Evolutionary conservation across 176 grass and related monocot genomes (phyloP).

Genomic region (Ananas comosus): DNA sequence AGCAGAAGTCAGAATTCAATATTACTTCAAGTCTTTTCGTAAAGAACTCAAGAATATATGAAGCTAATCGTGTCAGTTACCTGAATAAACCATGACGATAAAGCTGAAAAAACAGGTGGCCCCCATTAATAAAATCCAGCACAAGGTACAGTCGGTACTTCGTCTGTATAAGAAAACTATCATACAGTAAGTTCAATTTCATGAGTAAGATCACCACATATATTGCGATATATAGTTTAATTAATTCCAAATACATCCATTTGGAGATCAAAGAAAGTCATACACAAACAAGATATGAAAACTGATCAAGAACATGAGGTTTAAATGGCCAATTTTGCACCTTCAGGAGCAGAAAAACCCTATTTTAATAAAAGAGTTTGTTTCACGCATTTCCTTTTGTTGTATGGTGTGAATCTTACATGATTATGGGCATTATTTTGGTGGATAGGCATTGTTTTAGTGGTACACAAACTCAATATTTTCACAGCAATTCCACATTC

Average conservation of each 20-base stretch:
- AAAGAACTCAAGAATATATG: background rate
- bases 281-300: background rate
- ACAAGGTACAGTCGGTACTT: constrained; percentile 93
- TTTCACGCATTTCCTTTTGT: background rate
- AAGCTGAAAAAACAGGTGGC: constrained; percentile 98
- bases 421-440: background rate
- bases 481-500: too few relatives aligned
- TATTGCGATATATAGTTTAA: too few relatives aligned
- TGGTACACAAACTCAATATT: too few relatives aligned
- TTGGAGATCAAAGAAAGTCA: too few relatives aligned
- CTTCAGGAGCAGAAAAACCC: background rate
- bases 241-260: too few relatives aligned
- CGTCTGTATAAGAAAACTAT: constrained; percentile 47
- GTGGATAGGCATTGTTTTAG: too few relatives aligned
- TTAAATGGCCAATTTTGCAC: background rate
- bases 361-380: background rate
- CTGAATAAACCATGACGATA: constrained; percentile 95
- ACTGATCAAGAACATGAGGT: background rate
- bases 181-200: background rate
- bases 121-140: constrained; percentile 92
- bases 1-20: constrained; percentile 6
- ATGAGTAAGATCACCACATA: too few relatives aligned
- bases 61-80: constrained; percentile 20
- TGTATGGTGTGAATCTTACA: background rate
- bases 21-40: background rate